phyloP scores from a whole-genome alignment of 2,329 filamentous ascomycete genomes.

The Xylariomycetidae sp. region DNA sequence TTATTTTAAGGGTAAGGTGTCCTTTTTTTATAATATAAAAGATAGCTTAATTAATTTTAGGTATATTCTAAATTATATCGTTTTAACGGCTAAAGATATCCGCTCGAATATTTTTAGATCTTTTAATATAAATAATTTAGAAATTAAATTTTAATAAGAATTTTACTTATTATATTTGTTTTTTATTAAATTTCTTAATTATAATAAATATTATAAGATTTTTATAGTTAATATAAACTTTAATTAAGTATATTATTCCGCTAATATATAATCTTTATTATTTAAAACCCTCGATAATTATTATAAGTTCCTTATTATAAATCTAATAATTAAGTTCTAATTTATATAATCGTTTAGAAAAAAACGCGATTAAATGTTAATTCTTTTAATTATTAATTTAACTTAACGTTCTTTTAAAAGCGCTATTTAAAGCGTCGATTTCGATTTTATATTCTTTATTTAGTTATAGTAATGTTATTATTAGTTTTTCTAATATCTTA shows the following conservation, averaged over 20 bases:
- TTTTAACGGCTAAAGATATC: too few relatives aligned
- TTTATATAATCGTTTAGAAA: constrained; percentile 15
- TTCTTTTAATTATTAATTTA: constrained; percentile 5
- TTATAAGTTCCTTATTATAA: constrained; percentile 19
- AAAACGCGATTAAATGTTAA: constrained; percentile 6
- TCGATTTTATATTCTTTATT: constrained; percentile 4
- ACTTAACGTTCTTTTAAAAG: constrained; percentile 1
- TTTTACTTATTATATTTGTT: constrained; percentile 6
- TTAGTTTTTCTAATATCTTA: constrained; percentile 3
- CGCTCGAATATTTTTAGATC: constrained; percentile 13
- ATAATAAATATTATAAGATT: constrained; percentile 11
- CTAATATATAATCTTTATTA: constrained; percentile 18
- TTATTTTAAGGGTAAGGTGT: too few relatives aligned
- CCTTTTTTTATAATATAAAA: too few relatives aligned
- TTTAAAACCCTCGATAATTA: constrained; percentile 19
- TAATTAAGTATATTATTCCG: constrained; percentile 11
- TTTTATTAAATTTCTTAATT: constrained; percentile 3
- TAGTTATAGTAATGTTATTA: constrained; percentile 6
- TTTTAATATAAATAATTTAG: constrained; percentile 7
- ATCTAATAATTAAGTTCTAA: constrained; percentile 19
- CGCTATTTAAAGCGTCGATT: constrained; percentile 1
- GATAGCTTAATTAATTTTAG: too few relatives aligned
- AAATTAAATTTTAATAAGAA: constrained; percentile 1
- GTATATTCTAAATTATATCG: too few relatives aligned
- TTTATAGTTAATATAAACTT: constrained; percentile 18